These are phyloP conservation scores for Paraphoma chrysanthemicola DNA, from an alignment of 2,329 filamentous ascomycete species.

Conservation along the genomic window DNA sequence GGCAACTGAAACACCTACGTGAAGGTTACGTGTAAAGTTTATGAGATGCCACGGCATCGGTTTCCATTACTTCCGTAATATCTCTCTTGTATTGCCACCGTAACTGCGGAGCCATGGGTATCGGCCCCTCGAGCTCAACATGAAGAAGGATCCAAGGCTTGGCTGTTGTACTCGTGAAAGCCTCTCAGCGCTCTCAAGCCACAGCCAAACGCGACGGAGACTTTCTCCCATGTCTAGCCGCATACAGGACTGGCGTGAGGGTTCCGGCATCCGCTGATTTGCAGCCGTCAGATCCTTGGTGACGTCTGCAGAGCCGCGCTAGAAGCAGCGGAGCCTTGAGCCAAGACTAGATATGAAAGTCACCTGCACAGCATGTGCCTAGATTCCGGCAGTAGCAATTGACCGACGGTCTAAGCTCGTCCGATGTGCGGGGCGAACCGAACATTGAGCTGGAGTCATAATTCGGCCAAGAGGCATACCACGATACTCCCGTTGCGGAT, in stretches of 20 bases:
- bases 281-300: slow-evolving; percentile 23
- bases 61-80: not conserved
- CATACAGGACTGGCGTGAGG: slow-evolving; percentile 15
- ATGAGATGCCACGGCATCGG: not conserved
- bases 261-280: slow-evolving; percentile 23
- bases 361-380: slow-evolving; percentile 17
- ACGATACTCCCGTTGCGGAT: not conserved
- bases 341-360: slow-evolving; percentile 22
- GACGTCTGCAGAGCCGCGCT: slow-evolving; percentile 40
- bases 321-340: slow-evolving; percentile 17
- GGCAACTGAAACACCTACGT: slow-evolving; percentile 26
- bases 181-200: not conserved
- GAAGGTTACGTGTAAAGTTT: slow-evolving; percentile 1
- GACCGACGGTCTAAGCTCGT: slow-evolving; percentile 10
- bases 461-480: slow-evolving; percentile 7
- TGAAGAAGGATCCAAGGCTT: slow-evolving; percentile 16
- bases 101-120: not conserved
- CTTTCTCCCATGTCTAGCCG: slow-evolving; percentile 14
- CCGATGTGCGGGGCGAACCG: slow-evolving; percentile 27
- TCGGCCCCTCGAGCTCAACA: slow-evolving; percentile 4
- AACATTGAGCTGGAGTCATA: slow-evolving; percentile 30
- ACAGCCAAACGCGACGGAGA: not conserved
- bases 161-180: slow-evolving; percentile 2
- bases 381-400: slow-evolving; percentile 7
- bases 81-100: too few relatives aligned